These are phyloP conservation scores for Brettanomyces naardenensis DNA, from an alignment of 805 yeast genomes.

Conservation along the genomic window DNA sequence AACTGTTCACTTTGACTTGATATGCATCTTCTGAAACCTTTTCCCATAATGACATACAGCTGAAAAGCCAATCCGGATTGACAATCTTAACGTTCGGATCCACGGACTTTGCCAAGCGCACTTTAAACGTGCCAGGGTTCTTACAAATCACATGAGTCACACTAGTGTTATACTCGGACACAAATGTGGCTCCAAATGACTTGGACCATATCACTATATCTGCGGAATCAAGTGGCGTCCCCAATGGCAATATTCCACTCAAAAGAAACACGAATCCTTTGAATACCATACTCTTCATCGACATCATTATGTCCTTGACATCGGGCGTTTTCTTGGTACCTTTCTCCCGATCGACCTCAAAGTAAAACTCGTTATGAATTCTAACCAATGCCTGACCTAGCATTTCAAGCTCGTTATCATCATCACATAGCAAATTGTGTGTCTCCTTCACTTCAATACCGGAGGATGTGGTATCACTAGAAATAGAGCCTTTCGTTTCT, in stretches of 20 bases:
- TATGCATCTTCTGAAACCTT: constrained; percentile 56
- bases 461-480: not conserved
- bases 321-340: constrained; percentile 37
- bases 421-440: constrained; percentile 59
- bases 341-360: constrained; percentile 29
- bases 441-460: constrained; percentile 19
- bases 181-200: constrained; percentile 85
- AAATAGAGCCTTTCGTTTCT: constrained; percentile 17
- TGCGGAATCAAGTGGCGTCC: constrained; percentile 60
- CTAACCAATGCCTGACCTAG: constrained; percentile 53
- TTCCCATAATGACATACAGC: constrained; percentile 75
- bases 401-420: constrained; percentile 66
- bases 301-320: constrained; percentile 62
- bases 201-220: constrained; percentile 90
- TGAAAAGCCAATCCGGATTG: constrained; percentile 87
- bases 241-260: constrained; percentile 88
- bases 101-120: constrained; percentile 63
- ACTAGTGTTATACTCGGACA: constrained; percentile 55
- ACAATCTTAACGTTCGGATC: constrained; percentile 65
- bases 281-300: constrained; percentile 63
- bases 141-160: constrained; percentile 89
- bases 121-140: constrained; percentile 76
- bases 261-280: constrained; percentile 64
- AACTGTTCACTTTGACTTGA: constrained; percentile 41
- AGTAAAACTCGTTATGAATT: constrained; percentile 65